These are phyloP conservation scores for Singerocomus rubriflavus DNA, from an alignment of 1,284 basidiomycete genomes.

Conservation along the genomic window DNA sequence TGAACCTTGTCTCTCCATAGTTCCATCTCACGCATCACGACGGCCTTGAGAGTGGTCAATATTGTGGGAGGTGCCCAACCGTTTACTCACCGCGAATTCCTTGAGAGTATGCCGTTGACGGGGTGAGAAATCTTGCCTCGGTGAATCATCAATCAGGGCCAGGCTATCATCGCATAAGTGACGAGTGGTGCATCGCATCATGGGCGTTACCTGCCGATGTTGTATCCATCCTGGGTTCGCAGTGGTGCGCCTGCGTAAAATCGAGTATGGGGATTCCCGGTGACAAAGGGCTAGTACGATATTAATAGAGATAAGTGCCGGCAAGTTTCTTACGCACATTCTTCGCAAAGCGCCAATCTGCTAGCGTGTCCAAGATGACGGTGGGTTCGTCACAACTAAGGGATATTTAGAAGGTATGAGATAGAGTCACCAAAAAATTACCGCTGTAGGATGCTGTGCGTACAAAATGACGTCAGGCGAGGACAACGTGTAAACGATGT, in stretches of 20 bases:
- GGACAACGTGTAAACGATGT: conserved; percentile 52
- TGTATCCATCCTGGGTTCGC: conserved; percentile 85
- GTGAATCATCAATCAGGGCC: conserved; percentile 83
- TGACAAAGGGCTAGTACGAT: conserved; percentile 65
- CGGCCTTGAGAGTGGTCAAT: conserved; percentile 45
- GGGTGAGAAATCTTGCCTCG: conserved; percentile 83
- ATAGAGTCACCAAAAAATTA: conserved; percentile 33
- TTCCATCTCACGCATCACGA: conserved; percentile 96
- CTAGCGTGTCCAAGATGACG: conserved; percentile 74
- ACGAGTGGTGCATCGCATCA: conserved; percentile 1
- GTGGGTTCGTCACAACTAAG: conserved; percentile 82
- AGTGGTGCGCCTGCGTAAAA: conserved; percentile 94
- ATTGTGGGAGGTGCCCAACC: background rate
- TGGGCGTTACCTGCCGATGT: conserved; percentile 71
- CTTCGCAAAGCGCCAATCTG: conserved; percentile 87
- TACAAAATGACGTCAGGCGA: conserved; percentile 74
- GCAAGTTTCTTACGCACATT: conserved; percentile 48
- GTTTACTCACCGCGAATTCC: conserved; percentile 71
- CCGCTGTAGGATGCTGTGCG: conserved; percentile 81
- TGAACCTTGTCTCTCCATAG: conserved; percentile 87
- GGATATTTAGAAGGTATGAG: conserved; percentile 5
- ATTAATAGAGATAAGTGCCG: conserved; percentile 1
- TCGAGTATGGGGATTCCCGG: conserved; percentile 63
- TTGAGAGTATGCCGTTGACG: conserved; percentile 89
- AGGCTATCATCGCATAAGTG: conserved; percentile 44